phyloP scores from a whole-genome alignment of 805 yeast genomes.

The Torulaspora maleeae region DNA sequence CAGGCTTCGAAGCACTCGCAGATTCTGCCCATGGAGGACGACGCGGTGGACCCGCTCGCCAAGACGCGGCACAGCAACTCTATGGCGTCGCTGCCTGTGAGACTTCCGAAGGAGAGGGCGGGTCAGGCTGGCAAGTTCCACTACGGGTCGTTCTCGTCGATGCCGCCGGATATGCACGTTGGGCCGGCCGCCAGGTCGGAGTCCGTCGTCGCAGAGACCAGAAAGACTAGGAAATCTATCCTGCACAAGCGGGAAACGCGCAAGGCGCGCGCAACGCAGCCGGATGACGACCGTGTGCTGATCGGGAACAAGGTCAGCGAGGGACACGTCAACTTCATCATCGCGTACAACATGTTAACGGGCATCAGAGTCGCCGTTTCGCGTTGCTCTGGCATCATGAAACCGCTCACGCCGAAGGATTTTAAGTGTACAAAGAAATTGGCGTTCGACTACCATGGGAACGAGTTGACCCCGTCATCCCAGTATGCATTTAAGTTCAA shows the following conservation, averaged over 20 bases:
- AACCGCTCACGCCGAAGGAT: conserved; percentile 62
- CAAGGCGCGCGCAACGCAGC: conserved; percentile 40
- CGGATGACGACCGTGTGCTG: conserved; percentile 52
- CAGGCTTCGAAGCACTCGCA: conserved; percentile 36
- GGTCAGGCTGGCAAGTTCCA: not conserved
- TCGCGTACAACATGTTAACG: conserved; percentile 96
- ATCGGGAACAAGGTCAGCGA: conserved; percentile 83
- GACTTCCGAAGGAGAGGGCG: conserved; percentile 4
- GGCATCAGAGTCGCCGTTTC: conserved; percentile 96
- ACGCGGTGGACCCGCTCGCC: conserved; percentile 5
- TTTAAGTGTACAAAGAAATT: conserved; percentile 70
- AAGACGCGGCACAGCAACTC: conserved; percentile 8
- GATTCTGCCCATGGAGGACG: conserved; percentile 30
- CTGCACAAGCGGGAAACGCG: conserved; percentile 42
- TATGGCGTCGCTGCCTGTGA: conserved; percentile 13
- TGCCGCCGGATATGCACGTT: conserved; percentile 13
- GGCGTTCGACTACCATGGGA: conserved; percentile 82
- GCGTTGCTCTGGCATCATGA: conserved; percentile 80
- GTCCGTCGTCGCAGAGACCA: conserved; percentile 42
- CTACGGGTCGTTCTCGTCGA: conserved; percentile 12
- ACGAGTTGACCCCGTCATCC: conserved; percentile 86
- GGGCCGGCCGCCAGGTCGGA: conserved; percentile 32
- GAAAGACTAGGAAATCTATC: conserved; percentile 48
- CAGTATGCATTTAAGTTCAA: conserved; percentile 94
- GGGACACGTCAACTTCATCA: conserved; percentile 87